These are phyloP conservation scores for Thalassiosira ordinaria DNA, from an alignment of 352 stramenopile species.

Conservation along the genomic window DNA sequence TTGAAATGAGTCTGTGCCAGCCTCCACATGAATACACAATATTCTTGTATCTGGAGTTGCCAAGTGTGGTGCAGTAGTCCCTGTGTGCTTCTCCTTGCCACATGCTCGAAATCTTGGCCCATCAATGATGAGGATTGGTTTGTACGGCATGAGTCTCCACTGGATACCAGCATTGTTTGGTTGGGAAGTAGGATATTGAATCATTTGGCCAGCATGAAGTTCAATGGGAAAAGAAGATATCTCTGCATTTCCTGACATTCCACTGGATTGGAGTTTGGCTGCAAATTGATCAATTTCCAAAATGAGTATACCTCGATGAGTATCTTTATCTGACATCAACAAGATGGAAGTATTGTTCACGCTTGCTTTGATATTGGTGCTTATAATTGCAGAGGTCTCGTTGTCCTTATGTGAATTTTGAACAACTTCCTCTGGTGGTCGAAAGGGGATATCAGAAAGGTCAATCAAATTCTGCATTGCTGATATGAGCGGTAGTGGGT, in stretches of 20 bases:
- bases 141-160: constrained; percentile 46
- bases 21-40: constrained; percentile 23
- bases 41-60: not conserved
- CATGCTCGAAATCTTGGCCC: constrained; percentile 28
- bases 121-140: constrained; percentile 51
- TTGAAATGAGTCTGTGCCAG: constrained; percentile 21
- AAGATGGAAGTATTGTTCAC: constrained; percentile 35
- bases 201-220: constrained; percentile 39
- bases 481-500: constrained; percentile 55
- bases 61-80: not conserved
- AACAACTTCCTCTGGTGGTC: constrained; percentile 12
- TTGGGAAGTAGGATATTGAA: constrained; percentile 18
- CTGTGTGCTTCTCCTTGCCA: constrained; percentile 18
- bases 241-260: constrained; percentile 9
- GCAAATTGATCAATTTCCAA: constrained; percentile 31
- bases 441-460: constrained; percentile 44
- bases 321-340: constrained; percentile 30
- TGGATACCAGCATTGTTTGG: constrained; percentile 10
- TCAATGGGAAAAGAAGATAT: constrained; percentile 21
- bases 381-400: not conserved
- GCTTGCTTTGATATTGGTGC: constrained; percentile 17
- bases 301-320: constrained; percentile 26
- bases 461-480: constrained; percentile 46
- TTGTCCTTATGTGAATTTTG: not conserved
- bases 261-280: constrained; percentile 4